phyloP scores from a whole-genome alignment of 2,329 filamentous ascomycete species.

The Penicillium griseofulvum region DNA sequence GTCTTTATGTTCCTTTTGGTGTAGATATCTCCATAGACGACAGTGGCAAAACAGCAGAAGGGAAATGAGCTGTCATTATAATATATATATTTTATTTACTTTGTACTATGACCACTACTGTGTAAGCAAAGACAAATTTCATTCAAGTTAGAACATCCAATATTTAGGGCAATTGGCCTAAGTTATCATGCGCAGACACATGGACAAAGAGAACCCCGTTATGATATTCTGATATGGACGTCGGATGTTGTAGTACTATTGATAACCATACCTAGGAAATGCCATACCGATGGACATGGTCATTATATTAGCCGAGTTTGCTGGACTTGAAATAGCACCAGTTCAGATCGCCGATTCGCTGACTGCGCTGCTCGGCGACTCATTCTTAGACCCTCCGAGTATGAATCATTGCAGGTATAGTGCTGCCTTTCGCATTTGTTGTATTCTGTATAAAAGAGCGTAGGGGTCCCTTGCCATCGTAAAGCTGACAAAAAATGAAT shows the following conservation, averaged over 20 bases:
- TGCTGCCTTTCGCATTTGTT: constrained; percentile 3
- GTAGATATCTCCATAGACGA: too few relatives aligned
- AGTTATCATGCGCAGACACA: neutral
- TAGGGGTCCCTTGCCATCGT: constrained; percentile 8
- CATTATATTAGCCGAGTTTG: neutral
- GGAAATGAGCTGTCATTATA: neutral
- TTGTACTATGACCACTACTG: neutral
- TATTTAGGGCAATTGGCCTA: neutral
- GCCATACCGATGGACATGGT: neutral
- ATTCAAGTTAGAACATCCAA: neutral
- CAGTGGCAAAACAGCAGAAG: too few relatives aligned
- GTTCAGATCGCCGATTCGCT: neutral
- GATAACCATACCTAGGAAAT: neutral
- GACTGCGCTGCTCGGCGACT: neutral
- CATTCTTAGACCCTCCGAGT: neutral
- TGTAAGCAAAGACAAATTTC: neutral
- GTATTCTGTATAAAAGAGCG: constrained; percentile 9
- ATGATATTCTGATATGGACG: neutral
- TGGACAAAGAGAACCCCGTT: neutral
- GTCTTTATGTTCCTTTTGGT: too few relatives aligned
- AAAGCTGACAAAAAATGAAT: neutral
- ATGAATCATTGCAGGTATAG: constrained; percentile 2
- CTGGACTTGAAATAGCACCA: neutral
- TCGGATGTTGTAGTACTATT: neutral
- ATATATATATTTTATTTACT: neutral